These are phyloP conservation scores for Psophocarpus tetragonolobus DNA, from an alignment of 306 rosid species.

Conservation along the genomic window DNA sequence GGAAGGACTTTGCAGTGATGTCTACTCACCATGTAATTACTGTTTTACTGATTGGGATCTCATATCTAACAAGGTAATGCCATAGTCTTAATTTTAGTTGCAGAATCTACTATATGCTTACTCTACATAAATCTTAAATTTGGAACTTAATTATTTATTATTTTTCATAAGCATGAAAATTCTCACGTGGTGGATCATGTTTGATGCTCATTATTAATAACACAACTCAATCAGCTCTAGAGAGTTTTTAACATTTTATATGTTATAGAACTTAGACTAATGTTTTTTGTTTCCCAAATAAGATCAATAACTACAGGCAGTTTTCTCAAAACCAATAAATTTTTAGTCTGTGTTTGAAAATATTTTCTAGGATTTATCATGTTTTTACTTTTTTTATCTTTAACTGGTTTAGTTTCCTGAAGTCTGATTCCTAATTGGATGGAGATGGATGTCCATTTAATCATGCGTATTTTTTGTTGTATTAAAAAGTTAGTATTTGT, in stretches of 20 bases:
- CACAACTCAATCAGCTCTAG: neutral
- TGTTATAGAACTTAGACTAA: neutral
- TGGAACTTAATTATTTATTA: slow-evolving; percentile 15
- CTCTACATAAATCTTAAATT: slow-evolving; percentile 24
- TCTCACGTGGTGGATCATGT: slow-evolving; percentile 7
- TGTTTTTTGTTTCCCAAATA: slow-evolving; percentile 12
- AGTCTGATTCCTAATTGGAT: neutral
- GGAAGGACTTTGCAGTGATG: slow-evolving; percentile 97
- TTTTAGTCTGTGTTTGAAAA: neutral
- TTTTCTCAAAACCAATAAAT: slow-evolving; percentile 17
- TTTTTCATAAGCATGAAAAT: slow-evolving; percentile 14
- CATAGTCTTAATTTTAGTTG: neutral
- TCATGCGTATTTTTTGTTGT: slow-evolving; percentile 14
- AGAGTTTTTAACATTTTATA: neutral
- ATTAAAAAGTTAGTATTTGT: neutral
- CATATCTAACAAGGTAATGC: slow-evolving; percentile 78
- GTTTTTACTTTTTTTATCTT: neutral
- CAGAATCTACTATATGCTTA: neutral
- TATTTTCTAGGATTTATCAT: neutral
- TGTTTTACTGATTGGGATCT: slow-evolving; percentile 69
- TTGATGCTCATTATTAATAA: slow-evolving; percentile 16
- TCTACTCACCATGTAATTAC: slow-evolving; percentile 95
- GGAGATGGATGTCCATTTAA: slow-evolving; percentile 1
- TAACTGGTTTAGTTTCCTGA: slow-evolving; percentile 2
- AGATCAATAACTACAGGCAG: neutral